These are phyloP conservation scores for Paragyromitra xinjiangensis DNA, from an alignment of 495 filamentous ascomycete species.

Conservation along the genomic window DNA sequence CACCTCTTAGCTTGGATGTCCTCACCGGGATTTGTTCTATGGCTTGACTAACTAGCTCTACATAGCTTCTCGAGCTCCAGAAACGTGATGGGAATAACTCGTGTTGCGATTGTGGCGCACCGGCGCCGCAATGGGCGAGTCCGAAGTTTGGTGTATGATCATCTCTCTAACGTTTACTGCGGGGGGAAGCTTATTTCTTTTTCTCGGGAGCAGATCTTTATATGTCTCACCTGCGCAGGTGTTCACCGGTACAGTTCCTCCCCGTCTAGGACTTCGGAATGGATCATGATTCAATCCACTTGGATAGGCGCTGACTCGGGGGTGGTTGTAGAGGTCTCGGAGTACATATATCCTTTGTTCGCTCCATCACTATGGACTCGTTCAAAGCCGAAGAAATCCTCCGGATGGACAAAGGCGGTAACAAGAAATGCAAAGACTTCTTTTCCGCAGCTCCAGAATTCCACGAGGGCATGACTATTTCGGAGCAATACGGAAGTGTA, in stretches of 20 bases:
- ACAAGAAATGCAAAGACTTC: slow-evolving; percentile 50
- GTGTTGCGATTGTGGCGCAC: slow-evolving; percentile 94
- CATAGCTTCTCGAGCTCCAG: slow-evolving; percentile 85
- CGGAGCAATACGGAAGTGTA: slow-evolving; percentile 84
- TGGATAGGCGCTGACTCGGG: neutral
- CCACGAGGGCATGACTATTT: slow-evolving; percentile 65
- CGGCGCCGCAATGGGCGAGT: slow-evolving; percentile 91
- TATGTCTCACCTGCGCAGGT: slow-evolving; percentile 94
- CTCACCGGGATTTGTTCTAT: slow-evolving; percentile 13
- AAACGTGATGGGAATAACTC: slow-evolving; percentile 82
- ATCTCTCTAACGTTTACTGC: neutral
- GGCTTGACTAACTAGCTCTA: slow-evolving; percentile 1
- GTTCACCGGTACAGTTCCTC: slow-evolving; percentile 71
- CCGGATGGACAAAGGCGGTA: slow-evolving; percentile 57
- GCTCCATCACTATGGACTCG: slow-evolving; percentile 95
- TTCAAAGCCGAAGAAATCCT: slow-evolving; percentile 75
- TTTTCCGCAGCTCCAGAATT: slow-evolving; percentile 47
- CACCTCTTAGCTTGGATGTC: slow-evolving; percentile 19
- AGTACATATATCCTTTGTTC: slow-evolving; percentile 97
- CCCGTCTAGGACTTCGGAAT: neutral
- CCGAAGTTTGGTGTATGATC: slow-evolving; percentile 67
- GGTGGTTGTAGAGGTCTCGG: slow-evolving; percentile 69
- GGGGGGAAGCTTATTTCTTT: slow-evolving; percentile 13
- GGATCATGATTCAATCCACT: neutral
- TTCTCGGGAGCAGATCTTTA: slow-evolving; percentile 72